phyloP scores from a whole-genome alignment of 306 rosid genomes.

The Malus fusca region DNA sequence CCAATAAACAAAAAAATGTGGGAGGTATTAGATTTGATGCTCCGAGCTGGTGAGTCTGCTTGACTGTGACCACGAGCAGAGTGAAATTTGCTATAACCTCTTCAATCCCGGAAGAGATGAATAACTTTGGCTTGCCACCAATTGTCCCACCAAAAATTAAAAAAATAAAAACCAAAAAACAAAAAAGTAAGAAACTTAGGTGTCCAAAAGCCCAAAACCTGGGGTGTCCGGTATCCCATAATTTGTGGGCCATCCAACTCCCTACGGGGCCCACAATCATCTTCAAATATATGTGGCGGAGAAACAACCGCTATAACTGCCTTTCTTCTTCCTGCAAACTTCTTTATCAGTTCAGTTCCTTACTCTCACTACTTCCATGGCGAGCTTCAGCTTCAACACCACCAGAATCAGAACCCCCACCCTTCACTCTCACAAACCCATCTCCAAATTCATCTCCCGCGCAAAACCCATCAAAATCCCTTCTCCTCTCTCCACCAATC shows the following conservation, averaged over 20 bases:
- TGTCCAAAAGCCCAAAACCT: background rate
- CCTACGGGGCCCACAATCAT: background rate
- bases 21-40: no score
- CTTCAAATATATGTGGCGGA: constrained; percentile 29
- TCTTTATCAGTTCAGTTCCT: background rate
- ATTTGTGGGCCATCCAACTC: background rate
- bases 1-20: no score
- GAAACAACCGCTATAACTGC: constrained; percentile 10
- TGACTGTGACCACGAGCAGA: no score
- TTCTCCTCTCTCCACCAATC: constrained; percentile 7
- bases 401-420: constrained; percentile 52
- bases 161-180: no score
- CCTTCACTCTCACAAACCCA: constrained; percentile 22
- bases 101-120: rapidly evolving
- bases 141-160: no score
- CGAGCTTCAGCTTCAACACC: constrained; percentile 68
- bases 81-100: no score
- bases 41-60: no score
- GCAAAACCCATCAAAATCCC: constrained; percentile 33
- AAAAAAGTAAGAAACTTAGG: background rate
- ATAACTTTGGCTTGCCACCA: no score
- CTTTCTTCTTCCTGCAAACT: background rate
- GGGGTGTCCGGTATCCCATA: background rate
- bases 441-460: constrained; percentile 16
- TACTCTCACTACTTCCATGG: constrained; percentile 39